Evolutionary conservation across 1,284 basidiomycete species (phyloP), one percentile per base, ranked within the genome.

Genomic region (Cryptococcus sp.): DNA sequence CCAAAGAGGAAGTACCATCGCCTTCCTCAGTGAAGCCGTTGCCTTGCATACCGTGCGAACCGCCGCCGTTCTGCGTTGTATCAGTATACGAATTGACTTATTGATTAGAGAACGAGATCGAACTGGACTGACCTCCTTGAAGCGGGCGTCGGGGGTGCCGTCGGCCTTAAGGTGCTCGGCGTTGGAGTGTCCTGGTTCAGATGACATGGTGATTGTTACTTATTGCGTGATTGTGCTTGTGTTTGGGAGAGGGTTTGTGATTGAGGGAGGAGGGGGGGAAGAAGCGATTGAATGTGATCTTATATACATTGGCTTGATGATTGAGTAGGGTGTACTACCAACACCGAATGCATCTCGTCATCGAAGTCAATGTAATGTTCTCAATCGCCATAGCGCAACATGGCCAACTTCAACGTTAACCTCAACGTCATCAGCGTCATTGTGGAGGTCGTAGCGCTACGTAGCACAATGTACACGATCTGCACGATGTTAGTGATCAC

Each of bases 101-200:
- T 27, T 16, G 20, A 46, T 7, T 17, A 19, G 13, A 7, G 19
- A 15, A 38, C n/a, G 45, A 44, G 22, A 25, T 19, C 17, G 31
- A 27, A 31, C 3, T 41, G 19, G 8, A 54, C 67, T 60, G 17
- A 71, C 69, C 61, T 74, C 73, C 61, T 74, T 74, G 72, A 77
- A 77, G 62, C 75, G 70, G 48, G 62, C 56, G 63, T 77, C 75
- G 56, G 75, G 75, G 45, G 64, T 60, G 47, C 75, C 75, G 53
- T 65, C 61, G 49, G 53, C 46, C 42, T 62, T 72, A 53, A 72
- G 62, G 54, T 74, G 66, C 25, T 62, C 64, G 53, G 69, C 68
- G 44, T 57, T 22, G 55, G 69, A 59, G 60, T 68, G 65, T 51
- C 73, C 73, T 41, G 69, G 69, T 59, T 72, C 64, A 50, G 51